Base-by-base conservation (phyloP, 306 rosid genomes). In the Vigna nakashimae region DNA sequence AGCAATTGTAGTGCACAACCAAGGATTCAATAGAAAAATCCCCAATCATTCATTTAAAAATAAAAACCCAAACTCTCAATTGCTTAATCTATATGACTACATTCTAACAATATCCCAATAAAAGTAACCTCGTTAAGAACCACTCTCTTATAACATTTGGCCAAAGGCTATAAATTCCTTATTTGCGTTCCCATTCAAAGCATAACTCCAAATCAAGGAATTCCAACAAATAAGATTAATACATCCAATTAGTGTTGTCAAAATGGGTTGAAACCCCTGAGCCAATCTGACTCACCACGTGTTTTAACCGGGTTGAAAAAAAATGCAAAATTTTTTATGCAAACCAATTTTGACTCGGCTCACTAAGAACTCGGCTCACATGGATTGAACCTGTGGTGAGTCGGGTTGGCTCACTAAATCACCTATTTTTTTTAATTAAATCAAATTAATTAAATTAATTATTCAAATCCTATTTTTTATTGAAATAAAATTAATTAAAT, bases 201-300 rank as follows among this genome's bases (percentile, higher is more conserved):
- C 90, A 84, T 86, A 87, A 15, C 97, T 92, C 2, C 89, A 78
- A 80, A 93, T 93, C 84, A 20, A 20, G 1, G 22, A 90, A 80
- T 93, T 93, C 92, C 93, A 90, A 70, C 96, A 90, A 65, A 93
- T 82, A 38, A 91, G 83, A 65, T 93, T 97, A 8, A 8, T 1
- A 1, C 22, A 20, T 20, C 22, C 1, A 20, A 20, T 20, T 20
- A 20, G 1, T 20, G 1, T 1, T 0, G 22, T 20, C 22, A 20
- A 20, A 20, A 20, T 20, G 0, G 22, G 22, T 0, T 20, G 22
- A 20, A 20, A 20, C 22, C 22, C 1, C 1, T 20, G 22, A 20
- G 1, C 0, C 1, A 20, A 20, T 0, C 22, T 1, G 0, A 1
- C 22, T 20, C 1, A 20, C 0, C 22, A 20, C 22, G 1, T 20